Base-by-base conservation (phyloP, 2,329 filamentous ascomycete genomes). In the Aspergillus novoparasiticus region DNA sequence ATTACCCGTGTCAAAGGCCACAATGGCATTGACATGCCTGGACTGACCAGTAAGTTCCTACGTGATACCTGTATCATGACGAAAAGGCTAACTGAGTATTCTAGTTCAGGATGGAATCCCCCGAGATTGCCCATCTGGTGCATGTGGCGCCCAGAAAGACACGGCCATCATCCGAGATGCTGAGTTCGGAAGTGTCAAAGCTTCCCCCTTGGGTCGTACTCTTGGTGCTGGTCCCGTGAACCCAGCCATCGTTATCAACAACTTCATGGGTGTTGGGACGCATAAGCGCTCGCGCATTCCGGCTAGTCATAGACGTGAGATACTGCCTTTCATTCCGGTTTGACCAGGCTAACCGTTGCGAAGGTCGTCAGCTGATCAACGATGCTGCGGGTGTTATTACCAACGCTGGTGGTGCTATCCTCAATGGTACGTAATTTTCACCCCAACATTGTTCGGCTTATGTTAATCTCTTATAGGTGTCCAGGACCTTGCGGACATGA, bases 161-260 rank as follows among this genome's bases (percentile, higher is more conserved):
- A 90, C 89, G n/a, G 82, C 88, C 75, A 89, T 90, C 80, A 89
- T 90, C 77, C 86, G 88, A 43, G 77, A 85, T 64, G 76, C 80
- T 14, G 88, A 90, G 77, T 82, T 90, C 62, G 78, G 79, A 45
- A 83, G 79, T 56, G 80, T 78, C 70, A 81, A 83, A 68, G 86
- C 85, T 41, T 83, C 82, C 39, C 82, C 89, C 58, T 83, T 91
- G n/a, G 89, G 89, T 69, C 85, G 87, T 67, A 90, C 88, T 58
- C 76, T 86, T 71, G 85, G 82, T 64, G 84, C 83, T 59, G 87
- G 88, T 19, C 82, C 85, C 61, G 82, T 90, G 65, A 81, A 87
- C 64, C 84, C 88, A 32, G 79, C 80, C 23, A 79, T 79, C 68
- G 86, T 87, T 77, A 82, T 90, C 66, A 68, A 82, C 62, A 82